Evolutionary conservation across 1,139 yeast species (phyloP).

Genomic region (Lizanozyma gosingica): DNA sequence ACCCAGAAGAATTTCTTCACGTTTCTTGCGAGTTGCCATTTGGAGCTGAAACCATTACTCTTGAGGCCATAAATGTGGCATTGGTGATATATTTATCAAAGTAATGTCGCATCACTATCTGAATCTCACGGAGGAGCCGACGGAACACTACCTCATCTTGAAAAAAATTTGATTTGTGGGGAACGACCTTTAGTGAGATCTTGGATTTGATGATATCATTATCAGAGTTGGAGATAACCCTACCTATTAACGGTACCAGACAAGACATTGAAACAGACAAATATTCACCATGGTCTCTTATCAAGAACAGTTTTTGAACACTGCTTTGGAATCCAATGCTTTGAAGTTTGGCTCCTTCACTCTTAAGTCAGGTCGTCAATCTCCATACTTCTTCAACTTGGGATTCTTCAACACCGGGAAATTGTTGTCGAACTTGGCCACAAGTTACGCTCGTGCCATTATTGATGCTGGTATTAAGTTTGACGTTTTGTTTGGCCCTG

Average conservation of each 20-base stretch:
- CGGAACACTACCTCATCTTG: too few relatives aligned
- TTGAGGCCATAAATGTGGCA: background rate
- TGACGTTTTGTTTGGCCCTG: constrained; percentile 93
- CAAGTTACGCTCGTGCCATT: constrained; percentile 84
- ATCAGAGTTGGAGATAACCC: too few relatives aligned
- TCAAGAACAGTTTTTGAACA: constrained; percentile 64
- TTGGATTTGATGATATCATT: too few relatives aligned
- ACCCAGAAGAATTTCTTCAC: constrained; percentile 2
- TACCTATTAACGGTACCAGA: too few relatives aligned
- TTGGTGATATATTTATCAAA: too few relatives aligned
- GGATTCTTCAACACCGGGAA: constrained; percentile 83
- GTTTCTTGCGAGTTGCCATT: constrained; percentile 1
- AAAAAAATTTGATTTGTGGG: too few relatives aligned
- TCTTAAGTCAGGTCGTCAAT: constrained; percentile 80
- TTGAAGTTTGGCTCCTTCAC: constrained; percentile 83
- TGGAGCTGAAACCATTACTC: background rate
- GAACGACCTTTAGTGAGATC: too few relatives aligned
- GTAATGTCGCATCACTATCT: too few relatives aligned
- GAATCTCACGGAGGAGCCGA: too few relatives aligned
- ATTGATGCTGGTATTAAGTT: constrained; percentile 73
- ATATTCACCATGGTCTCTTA: too few relatives aligned
- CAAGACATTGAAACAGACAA: too few relatives aligned
- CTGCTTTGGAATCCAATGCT: constrained; percentile 75
- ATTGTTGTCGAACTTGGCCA: constrained; percentile 68
- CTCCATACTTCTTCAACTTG: constrained; percentile 96